phyloP scores from a whole-genome alignment of 176 grass and related monocot genomes.

The Oryza brachyantha region DNA sequence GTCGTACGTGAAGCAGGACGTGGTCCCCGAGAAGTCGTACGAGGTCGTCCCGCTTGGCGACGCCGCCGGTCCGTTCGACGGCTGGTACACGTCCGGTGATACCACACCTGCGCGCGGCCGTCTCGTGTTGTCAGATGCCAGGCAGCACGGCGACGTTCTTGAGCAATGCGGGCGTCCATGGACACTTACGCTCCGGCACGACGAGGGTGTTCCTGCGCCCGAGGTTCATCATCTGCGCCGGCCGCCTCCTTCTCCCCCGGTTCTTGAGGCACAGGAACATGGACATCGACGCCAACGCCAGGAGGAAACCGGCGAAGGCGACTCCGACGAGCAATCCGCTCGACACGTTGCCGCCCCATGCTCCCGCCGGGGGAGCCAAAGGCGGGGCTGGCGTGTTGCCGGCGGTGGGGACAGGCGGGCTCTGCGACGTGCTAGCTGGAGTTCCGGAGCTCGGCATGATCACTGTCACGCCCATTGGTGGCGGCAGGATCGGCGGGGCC shows the following conservation, averaged over 20 bases:
- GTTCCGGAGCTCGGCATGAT: neutral
- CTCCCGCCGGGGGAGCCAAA: neutral
- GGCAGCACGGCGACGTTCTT: too few species aligned
- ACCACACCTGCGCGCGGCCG: neutral
- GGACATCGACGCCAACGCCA: slow-evolving; percentile 34
- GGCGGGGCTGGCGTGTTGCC: neutral
- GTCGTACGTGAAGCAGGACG: slow-evolving; percentile 64
- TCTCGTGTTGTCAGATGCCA: neutral
- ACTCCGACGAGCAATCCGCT: slow-evolving; percentile 35
- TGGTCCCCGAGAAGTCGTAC: slow-evolving; percentile 36
- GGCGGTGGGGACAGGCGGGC: neutral
- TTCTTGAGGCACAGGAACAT: slow-evolving; percentile 14
- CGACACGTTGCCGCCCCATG: neutral
- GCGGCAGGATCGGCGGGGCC: neutral
- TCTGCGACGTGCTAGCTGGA: neutral
- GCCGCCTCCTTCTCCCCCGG: slow-evolving; percentile 16
- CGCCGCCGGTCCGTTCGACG: slow-evolving; percentile 16
- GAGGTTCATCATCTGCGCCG: neutral
- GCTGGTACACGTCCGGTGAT: slow-evolving; percentile 22
- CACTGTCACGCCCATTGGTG: slow-evolving; percentile 15
- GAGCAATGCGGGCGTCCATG: neutral
- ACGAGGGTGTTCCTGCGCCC: slow-evolving; percentile 1
- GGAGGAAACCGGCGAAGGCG: slow-evolving; percentile 36
- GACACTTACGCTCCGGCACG: slow-evolving; percentile 31
- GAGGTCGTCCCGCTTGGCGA: slow-evolving; percentile 33